phyloP scores from a whole-genome alignment of 176 grass and related monocot species.

The Oropetium thomaeum region DNA sequence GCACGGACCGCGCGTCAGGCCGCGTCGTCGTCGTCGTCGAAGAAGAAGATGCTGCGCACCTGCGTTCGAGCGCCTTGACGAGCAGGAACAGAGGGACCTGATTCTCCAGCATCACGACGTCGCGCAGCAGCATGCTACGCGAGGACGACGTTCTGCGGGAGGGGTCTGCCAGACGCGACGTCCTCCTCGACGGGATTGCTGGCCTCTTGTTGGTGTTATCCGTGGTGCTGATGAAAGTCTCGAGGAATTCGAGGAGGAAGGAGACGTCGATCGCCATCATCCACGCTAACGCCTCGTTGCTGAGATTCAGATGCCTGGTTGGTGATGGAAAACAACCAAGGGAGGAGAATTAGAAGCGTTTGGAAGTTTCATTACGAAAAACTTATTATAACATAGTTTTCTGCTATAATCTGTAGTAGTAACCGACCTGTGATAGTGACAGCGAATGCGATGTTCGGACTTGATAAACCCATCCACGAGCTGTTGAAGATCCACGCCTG shows the following conservation, averaged over 20 bases:
- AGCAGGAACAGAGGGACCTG: constrained; percentile 79
- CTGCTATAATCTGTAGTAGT: neutral
- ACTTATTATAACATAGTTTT: neutral
- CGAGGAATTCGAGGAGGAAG: constrained; percentile 69
- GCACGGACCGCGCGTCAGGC: neutral
- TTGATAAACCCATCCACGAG: constrained; percentile 49
- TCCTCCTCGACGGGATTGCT: constrained; percentile 35
- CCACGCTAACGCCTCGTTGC: constrained; percentile 57
- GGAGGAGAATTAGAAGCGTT: neutral
- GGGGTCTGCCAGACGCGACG: constrained; percentile 28
- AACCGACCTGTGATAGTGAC: constrained; percentile 70
- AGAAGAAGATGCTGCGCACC: constrained; percentile 18
- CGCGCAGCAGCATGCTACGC: constrained; percentile 32
- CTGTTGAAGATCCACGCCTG: constrained; percentile 37
- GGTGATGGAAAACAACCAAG: neutral
- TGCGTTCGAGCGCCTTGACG: constrained; percentile 35
- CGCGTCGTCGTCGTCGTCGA: too few species aligned
- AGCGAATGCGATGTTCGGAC: constrained; percentile 53
- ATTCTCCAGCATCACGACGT: constrained; percentile 70
- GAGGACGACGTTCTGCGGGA: constrained; percentile 33
- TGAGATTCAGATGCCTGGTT: constrained; percentile 70
- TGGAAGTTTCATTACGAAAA: neutral
- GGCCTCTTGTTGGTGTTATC: neutral
- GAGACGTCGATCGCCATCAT: constrained; percentile 92
- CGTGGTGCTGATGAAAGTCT: constrained; percentile 32